phyloP scores from a whole-genome alignment of 192 early-diverging fungal genomes.

The Gamsiella multidivaricata region DNA sequence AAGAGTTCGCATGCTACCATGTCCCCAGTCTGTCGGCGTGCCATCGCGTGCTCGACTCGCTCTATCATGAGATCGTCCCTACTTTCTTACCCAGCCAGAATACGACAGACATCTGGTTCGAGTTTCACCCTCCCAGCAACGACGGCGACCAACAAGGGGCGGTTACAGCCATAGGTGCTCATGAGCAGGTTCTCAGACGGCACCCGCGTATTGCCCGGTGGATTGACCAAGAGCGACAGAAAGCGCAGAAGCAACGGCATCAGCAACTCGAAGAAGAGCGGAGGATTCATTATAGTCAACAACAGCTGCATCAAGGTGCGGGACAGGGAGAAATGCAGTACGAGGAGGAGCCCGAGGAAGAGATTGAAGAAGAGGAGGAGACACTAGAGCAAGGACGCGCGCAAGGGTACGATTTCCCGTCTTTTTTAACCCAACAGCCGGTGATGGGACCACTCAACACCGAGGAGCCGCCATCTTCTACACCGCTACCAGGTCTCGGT shows the following conservation, averaged over 20 bases:
- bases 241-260: neutral
- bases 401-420: too few species aligned
- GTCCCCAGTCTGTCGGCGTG: constrained; percentile 11
- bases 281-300: constrained; percentile 8
- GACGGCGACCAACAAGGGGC: neutral
- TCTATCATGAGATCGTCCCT: constrained; percentile 19
- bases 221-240: constrained; percentile 22
- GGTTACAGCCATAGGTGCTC: constrained; percentile 11
- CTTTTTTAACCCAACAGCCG: too few species aligned
- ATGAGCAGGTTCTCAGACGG: constrained; percentile 1
- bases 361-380: too few species aligned
- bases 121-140: constrained; percentile 4
- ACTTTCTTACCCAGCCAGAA: neutral
- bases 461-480: too few species aligned
- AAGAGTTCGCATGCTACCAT: constrained; percentile 7
- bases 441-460: too few species aligned
- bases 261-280: constrained; percentile 9
- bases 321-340: too few species aligned
- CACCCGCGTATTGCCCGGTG: constrained; percentile 5
- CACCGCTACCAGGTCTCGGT: too few species aligned
- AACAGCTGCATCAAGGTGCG: constrained; percentile 9
- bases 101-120: constrained; percentile 39
- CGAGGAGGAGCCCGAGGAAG: too few species aligned
- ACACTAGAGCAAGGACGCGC: too few species aligned
- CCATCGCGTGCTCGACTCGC: constrained; percentile 18